Conservation (phyloP, 495 filamentous ascomycete genomes). For the Neurospora terricola region DNA sequence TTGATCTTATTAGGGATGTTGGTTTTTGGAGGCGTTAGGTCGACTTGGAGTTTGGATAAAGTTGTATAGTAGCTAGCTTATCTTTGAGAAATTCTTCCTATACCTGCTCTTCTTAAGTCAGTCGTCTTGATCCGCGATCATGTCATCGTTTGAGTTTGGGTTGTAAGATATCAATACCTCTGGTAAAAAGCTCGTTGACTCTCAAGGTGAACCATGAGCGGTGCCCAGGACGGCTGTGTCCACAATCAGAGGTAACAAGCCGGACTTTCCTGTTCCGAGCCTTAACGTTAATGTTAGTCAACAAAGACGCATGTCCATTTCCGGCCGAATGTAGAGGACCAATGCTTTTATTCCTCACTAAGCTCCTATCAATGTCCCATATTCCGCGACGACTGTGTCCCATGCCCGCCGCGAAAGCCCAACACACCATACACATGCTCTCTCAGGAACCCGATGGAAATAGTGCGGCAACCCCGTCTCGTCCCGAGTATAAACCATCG, state of each 20-base stretch:
- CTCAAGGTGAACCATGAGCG: background rate
- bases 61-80: background rate
- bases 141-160: background rate
- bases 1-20: background rate
- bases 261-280: background rate
- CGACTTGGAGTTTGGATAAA: background rate
- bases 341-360: background rate
- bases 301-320: background rate
- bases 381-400: background rate
- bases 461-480: background rate
- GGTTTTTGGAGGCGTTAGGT: background rate
- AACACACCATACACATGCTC: background rate
- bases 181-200: background rate
- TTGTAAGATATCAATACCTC: background rate
- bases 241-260: background rate
- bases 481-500: background rate
- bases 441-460: background rate
- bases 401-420: background rate
- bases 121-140: background rate
- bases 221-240: background rate
- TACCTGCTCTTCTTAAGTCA: background rate
- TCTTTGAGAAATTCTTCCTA: background rate
- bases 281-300: background rate
- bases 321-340: background rate
- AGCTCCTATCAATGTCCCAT: background rate